A percentile compares a stretch with the other conserved stretches of the same genome.
These are phyloP conservation scores for Rubia tinctorum DNA, from an alignment of 305 asterid species.

Conservation along the genomic window DNA sequence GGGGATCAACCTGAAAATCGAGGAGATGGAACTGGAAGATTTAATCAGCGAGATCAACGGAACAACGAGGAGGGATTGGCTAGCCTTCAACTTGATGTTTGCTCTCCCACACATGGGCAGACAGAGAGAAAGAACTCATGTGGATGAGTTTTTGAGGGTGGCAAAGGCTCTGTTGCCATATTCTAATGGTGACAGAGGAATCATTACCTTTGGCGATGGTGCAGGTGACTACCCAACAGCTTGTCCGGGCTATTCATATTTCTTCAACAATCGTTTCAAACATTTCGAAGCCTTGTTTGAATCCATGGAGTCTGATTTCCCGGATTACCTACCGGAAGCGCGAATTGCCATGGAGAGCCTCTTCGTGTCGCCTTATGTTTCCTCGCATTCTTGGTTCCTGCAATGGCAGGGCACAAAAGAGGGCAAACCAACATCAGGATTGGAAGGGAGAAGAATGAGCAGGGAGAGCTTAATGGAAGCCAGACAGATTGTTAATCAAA, in stretches of 20 bases:
- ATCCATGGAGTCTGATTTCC: constrained; percentile 61
- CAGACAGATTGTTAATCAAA: constrained; percentile 45
- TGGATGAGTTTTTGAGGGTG: constrained; percentile 35
- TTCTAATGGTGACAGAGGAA: constrained; percentile 28
- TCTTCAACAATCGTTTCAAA: constrained; percentile 36
- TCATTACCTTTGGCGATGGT: constrained; percentile 64
- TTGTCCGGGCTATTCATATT: constrained; percentile 28
- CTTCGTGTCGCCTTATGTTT: constrained; percentile 55
- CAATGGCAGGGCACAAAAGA: constrained; percentile 40
- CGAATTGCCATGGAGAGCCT: constrained; percentile 61
- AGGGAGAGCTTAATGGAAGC: constrained; percentile 53
- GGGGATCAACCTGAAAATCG: constrained; percentile 42
- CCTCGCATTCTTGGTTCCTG: constrained; percentile 42
- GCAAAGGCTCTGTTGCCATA: constrained; percentile 37
- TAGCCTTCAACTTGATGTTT: constrained; percentile 70
- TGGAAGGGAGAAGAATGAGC: constrained; percentile 42
- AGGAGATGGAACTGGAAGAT: constrained; percentile 39
- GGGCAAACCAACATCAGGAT: background rate
- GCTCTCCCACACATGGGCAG: constrained; percentile 74
- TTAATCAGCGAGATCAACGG: constrained; percentile 34
- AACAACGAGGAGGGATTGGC: constrained; percentile 39
- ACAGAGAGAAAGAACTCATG: constrained; percentile 32
- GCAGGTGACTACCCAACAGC: constrained; percentile 30
- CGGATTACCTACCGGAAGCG: constrained; percentile 58
- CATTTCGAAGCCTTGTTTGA: constrained; percentile 57